Evolutionary conservation across 2,329 filamentous ascomycete genomes (phyloP), one percentile per base, ranked within the genome.

Genomic region (Eurotiales sp.): DNA sequence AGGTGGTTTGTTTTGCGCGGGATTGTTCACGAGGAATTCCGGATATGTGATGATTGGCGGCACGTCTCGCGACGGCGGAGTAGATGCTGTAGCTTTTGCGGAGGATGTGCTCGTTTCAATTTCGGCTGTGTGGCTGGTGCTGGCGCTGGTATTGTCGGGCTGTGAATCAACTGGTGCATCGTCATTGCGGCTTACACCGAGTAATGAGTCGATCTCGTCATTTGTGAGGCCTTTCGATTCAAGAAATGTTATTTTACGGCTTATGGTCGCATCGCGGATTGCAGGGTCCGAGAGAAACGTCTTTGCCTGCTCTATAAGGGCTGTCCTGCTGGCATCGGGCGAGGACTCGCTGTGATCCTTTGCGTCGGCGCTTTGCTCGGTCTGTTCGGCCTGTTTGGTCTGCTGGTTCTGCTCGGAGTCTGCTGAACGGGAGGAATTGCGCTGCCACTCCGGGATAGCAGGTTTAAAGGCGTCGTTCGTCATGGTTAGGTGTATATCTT

Each of bases 171-270:
- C 19, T 14, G 42, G 25, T 11, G 34, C 52, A 51, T 68, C 63
- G 11, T 57, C 45, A 41, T 69, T 71, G 54, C 61, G 64, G 48
- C 67, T 65, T 41, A 67, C 55, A 25, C 67, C 74, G 56, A 96
- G 71, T 7, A 95, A 74, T 45, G 75, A 73, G 58, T 88, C 74
- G 55, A 95, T 88, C 55, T 92, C 83, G 27, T 78, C 75, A 4
- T 79, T 72, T 3, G 72, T 72, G 7, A 96, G 73, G 3, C 88
- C 88, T 67, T 96, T 96, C 46, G 81, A 82, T 62, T 84, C 79
- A 1, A 96, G 73, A 59, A 96, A 96, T 7, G 81, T 79, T 17
- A 80, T 75, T 72, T 95, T 95, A 69, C 83, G 85, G 51, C 88
- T 85, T 40, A 78, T 77, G 0, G 86, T 77, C 29, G 86, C 83